A percentile compares a stretch with the other conserved stretches of the same genome.
Conservation (phyloP, 352 stramenopile species). For the Phytophthora rubi region DNA sequence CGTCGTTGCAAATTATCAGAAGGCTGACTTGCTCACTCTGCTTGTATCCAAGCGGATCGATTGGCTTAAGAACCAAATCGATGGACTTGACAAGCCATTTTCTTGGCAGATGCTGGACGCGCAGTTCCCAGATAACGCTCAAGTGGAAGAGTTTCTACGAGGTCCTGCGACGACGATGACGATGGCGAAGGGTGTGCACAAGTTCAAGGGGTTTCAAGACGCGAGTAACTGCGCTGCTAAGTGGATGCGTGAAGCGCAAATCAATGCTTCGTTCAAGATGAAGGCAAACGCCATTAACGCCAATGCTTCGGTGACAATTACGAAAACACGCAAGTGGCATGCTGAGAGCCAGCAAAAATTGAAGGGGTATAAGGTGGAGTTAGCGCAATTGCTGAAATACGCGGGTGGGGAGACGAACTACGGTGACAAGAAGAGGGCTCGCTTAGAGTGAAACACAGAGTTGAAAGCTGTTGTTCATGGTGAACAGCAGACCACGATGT, state of each 20-base stretch:
- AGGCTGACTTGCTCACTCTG: neutral
- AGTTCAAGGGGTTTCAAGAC: neutral
- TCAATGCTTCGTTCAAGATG: neutral
- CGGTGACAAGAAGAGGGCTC: neutral
- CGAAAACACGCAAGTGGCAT: neutral
- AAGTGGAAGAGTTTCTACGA: conserved; percentile 7
- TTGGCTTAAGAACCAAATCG: conserved; percentile 14
- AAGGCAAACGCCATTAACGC: neutral
- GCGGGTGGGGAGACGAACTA: neutral
- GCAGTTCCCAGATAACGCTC: conserved; percentile 4
- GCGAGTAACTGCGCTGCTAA: neutral
- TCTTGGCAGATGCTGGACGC: conserved; percentile 18
- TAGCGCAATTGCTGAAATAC: neutral
- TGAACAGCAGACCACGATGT: too few species aligned
- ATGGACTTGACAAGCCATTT: conserved; percentile 8
- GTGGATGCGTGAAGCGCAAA: neutral
- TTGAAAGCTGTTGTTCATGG: too few species aligned
- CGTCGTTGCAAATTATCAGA: neutral
- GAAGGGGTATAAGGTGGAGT: neutral
- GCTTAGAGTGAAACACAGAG: neutral
- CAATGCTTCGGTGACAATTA: neutral
- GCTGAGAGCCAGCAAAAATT: neutral
- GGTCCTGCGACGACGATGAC: neutral
- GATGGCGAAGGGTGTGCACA: neutral
- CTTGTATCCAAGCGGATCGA: conserved; percentile 1